phyloP scores from a whole-genome alignment of 2,329 filamentous ascomycete species.

The Teratosphaeria pseudoeucalypti region DNA sequence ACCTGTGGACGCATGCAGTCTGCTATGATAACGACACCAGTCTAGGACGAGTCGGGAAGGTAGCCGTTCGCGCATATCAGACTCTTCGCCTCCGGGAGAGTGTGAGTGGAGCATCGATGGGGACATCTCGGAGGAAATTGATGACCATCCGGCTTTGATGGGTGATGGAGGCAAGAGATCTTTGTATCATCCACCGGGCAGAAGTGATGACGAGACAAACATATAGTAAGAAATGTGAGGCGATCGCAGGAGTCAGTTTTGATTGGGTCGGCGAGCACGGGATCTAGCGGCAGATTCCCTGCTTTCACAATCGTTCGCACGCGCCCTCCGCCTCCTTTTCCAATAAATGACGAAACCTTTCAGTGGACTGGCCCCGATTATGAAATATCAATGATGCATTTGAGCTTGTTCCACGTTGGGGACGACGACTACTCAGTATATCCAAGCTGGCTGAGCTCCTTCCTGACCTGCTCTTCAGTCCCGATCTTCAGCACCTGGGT shows the following conservation, averaged over 20 bases:
- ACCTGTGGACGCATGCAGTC: not conserved
- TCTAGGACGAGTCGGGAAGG: not conserved
- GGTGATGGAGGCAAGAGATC: too few relatives aligned
- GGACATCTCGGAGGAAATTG: not conserved
- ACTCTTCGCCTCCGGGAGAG: not conserved
- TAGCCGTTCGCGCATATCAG: not conserved
- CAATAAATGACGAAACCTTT: too few relatives aligned
- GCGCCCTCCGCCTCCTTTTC: too few relatives aligned
- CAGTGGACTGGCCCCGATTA: too few relatives aligned
- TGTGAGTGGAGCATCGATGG: not conserved
- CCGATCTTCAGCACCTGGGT: constrained; percentile 98
- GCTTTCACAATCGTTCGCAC: not conserved
- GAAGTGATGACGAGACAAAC: not conserved
- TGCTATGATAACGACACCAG: not conserved
- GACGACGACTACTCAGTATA: constrained; percentile 10
- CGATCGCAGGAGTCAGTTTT: not conserved
- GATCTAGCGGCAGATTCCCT: not conserved
- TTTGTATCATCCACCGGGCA: too few relatives aligned
- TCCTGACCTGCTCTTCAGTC: constrained; percentile 73
- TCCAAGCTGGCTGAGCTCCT: constrained; percentile 50
- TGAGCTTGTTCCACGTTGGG: not conserved
- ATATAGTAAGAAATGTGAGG: not conserved
- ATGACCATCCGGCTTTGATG: not conserved
- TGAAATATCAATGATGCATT: not conserved
- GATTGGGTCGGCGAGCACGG: not conserved